Evolutionary conservation across 2,329 filamentous ascomycete genomes (phyloP).

Genomic region (Cadophora malorum): DNA sequence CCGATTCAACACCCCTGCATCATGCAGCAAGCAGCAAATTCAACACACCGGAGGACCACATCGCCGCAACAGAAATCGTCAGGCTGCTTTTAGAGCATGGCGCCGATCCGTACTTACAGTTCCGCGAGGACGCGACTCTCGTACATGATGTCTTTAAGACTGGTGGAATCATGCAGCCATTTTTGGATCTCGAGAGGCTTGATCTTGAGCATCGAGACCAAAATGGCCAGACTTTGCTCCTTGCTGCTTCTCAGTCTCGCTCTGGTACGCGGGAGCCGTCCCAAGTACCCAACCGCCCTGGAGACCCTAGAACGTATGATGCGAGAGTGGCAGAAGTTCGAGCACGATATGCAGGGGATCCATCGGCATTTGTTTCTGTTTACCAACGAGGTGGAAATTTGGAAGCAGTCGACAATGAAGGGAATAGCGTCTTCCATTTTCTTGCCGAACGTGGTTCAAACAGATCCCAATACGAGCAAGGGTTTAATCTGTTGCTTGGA

Average conservation of each 20-base stretch:
- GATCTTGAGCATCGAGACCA: slow-evolving; percentile 26
- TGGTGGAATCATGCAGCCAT: slow-evolving; percentile 28
- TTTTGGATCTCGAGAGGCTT: slow-evolving; percentile 22
- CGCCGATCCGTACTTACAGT: slow-evolving; percentile 16
- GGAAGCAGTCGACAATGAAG: slow-evolving; percentile 25
- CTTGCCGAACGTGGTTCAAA: slow-evolving; percentile 10
- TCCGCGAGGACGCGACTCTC: slow-evolving; percentile 19
- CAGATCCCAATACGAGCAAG: slow-evolving; percentile 18
- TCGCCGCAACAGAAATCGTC: slow-evolving; percentile 23
- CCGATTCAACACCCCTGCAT: slow-evolving; percentile 23
- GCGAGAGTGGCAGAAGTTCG: not conserved
- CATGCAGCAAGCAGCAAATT: slow-evolving; percentile 26
- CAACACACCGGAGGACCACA: slow-evolving; percentile 19
- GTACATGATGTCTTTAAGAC: slow-evolving; percentile 25
- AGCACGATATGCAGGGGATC: slow-evolving; percentile 10
- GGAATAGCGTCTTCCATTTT: slow-evolving; percentile 26
- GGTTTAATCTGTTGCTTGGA: slow-evolving; percentile 18
- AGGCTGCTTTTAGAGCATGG: slow-evolving; percentile 27
- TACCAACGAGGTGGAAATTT: slow-evolving; percentile 20
- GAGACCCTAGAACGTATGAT: not conserved
- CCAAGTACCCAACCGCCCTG: not conserved
- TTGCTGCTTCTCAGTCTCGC: slow-evolving; percentile 23
- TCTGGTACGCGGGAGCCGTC: slow-evolving; percentile 6
- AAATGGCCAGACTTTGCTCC: slow-evolving; percentile 25
- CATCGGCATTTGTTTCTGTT: slow-evolving; percentile 7